These are phyloP conservation scores for Penstemon eatonii DNA, from an alignment of 257 asterid species.

Conservation along the genomic window DNA sequence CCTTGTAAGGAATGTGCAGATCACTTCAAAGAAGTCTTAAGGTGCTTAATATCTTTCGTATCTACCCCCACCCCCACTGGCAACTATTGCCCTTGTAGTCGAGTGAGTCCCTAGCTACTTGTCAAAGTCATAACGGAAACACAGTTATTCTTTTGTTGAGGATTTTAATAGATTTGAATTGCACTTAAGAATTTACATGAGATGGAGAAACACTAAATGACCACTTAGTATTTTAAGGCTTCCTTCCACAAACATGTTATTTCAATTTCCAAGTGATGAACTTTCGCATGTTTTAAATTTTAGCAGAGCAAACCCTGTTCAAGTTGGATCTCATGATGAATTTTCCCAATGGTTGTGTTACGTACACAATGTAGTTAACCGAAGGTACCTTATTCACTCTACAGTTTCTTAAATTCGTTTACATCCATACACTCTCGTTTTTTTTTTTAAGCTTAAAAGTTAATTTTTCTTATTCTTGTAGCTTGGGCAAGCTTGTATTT, in stretches of 20 bases:
- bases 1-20: conserved; percentile 97
- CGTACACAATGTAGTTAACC: conserved; percentile 81
- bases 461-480: conserved; percentile 34
- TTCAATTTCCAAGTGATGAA: background rate
- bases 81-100: background rate
- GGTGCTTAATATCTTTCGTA: conserved; percentile 37
- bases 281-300: background rate
- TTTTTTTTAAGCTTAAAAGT: background rate
- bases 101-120: background rate
- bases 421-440: background rate
- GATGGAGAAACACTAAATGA: background rate
- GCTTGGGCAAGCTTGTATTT: conserved; percentile 69
- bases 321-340: conserved; percentile 80
- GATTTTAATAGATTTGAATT: background rate
- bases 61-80: background rate
- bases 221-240: background rate
- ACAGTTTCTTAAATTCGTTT: background rate
- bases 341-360: conserved; percentile 87
- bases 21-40: conserved; percentile 88
- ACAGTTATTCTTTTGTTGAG: background rate
- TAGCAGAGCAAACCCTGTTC: conserved; percentile 75
- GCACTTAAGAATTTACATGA: background rate
- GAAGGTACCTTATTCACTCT: conserved; percentile 57
- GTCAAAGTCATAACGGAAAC: background rate
- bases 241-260: background rate